phyloP scores from a whole-genome alignment of 345 rosid genomes.

The Dovyalis caffra region DNA sequence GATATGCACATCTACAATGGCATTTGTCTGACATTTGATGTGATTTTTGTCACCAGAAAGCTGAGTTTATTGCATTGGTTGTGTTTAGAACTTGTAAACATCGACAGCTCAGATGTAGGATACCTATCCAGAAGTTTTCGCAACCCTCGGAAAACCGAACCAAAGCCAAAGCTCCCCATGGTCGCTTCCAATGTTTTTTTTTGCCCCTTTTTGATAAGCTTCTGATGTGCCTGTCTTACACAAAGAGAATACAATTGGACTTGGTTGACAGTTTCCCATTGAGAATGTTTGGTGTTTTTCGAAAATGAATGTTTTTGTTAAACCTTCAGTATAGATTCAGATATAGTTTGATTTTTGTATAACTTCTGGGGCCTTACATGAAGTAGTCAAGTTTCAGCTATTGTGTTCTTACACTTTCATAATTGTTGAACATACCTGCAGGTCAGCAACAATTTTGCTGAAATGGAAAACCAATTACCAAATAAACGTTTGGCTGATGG shows the following conservation, averaged over 20 bases:
- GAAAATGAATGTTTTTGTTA: background rate
- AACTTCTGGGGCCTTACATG: background rate
- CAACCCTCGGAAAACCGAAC: no score
- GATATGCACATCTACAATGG: background rate
- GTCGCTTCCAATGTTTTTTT: background rate
- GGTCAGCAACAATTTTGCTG: constrained; percentile 45
- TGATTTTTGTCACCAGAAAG: background rate
- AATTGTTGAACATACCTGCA: constrained; percentile 23
- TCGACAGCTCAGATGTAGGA: no score
- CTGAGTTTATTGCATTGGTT: background rate
- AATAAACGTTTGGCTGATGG: constrained; percentile 81
- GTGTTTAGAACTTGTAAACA: background rate
- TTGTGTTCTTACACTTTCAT: background rate
- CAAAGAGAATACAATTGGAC: background rate
- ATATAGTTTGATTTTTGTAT: background rate
- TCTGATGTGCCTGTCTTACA: background rate
- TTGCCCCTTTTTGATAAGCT: no score
- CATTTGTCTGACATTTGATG: background rate
- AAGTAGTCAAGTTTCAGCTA: background rate
- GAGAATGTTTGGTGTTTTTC: background rate
- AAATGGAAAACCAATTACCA: constrained; percentile 54
- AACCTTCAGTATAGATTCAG: background rate
- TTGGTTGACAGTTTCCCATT: background rate
- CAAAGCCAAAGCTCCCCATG: no score
- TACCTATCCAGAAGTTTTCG: no score